Base-by-base conservation (phyloP, 148 eudicot genomes). In the Nepenthes mirabilis region DNA sequence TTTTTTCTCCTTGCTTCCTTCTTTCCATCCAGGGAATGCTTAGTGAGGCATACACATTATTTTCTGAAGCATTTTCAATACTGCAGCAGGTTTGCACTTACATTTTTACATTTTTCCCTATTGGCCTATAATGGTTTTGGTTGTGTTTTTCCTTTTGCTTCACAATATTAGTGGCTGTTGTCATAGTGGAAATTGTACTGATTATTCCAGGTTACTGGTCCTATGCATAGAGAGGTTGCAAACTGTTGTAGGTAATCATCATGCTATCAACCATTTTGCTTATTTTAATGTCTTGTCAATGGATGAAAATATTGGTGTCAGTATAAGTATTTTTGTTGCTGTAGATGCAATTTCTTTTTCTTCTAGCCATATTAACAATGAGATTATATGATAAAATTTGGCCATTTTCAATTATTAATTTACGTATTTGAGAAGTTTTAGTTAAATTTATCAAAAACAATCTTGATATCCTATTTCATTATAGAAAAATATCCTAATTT, bases 141-240 rank as follows among this genome's bases (percentile, higher is more conserved):
- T 55, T 12, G 36, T 47, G 5, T 54, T 1, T 11, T 40, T 40
- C 7, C 34, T 45, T 23, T 37, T 47, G 10, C 48, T 43, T 33
- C 48, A 34, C 48, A 5, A 45, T 45, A 11, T 45, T 5, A 45
- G 48, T 49, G 6, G 2, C 11, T 11, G 2, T 49, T 49, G n/a
- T 49, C 14, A 49, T 49, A 11, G 4, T 40, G 45, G 45, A 40
- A 40, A 49, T 49, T 49, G 14, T 6, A 11, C 40, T 58, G 52
- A 1, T 48, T 43, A 11, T 56, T 78, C 56, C 80, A 93, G 99
- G 99, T 93, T 53, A 88, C 96, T 66, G 99, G 99, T 72, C 99
- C 99, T 57, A 93, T 93, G 96, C 99, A 93, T 72, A 84, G 96
- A 69, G 99, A 93, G 73, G 99, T 93, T 60, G 97, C 99, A 34